Evolutionary conservation across 2,329 filamentous ascomycete genomes (phyloP).

Genomic region (Cercospora nicotianae): DNA sequence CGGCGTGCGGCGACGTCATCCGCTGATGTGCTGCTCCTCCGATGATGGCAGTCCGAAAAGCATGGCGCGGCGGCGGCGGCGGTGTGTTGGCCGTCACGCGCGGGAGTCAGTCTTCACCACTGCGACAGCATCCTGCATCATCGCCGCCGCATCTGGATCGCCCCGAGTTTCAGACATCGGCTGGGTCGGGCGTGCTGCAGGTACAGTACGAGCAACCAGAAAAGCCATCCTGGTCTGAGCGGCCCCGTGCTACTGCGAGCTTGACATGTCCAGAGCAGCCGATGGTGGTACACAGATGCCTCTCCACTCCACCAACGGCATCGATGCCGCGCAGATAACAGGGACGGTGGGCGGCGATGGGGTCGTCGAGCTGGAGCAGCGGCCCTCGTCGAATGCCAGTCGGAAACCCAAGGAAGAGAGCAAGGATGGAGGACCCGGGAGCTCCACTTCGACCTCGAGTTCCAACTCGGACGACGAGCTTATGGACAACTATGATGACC

Average conservation of each 20-base stretch:
- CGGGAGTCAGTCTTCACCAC: neutral
- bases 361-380: conserved; percentile 22
- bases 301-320: conserved; percentile 18
- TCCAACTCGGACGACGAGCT: conserved; percentile 36
- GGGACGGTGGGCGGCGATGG: conserved; percentile 28
- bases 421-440: conserved; percentile 1
- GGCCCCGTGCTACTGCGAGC: neutral
- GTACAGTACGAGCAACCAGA: conserved; percentile 3
- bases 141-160: neutral
- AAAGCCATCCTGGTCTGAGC: neutral
- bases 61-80: neutral
- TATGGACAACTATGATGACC: conserved; percentile 45
- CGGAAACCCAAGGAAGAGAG: conserved; percentile 3
- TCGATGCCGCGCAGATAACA: conserved; percentile 27
- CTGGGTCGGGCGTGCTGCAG: conserved; percentile 9
- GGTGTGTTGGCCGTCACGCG: neutral
- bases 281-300: neutral
- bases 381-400: neutral
- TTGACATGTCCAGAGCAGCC: neutral
- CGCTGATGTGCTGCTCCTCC: neutral
- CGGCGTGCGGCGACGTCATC: neutral
- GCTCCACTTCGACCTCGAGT: neutral
- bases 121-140: neutral
- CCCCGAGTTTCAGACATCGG: neutral
- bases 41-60: neutral